Conservation (phyloP, 176 grass and related monocot genomes). For the Oryza australiensis region DNA sequence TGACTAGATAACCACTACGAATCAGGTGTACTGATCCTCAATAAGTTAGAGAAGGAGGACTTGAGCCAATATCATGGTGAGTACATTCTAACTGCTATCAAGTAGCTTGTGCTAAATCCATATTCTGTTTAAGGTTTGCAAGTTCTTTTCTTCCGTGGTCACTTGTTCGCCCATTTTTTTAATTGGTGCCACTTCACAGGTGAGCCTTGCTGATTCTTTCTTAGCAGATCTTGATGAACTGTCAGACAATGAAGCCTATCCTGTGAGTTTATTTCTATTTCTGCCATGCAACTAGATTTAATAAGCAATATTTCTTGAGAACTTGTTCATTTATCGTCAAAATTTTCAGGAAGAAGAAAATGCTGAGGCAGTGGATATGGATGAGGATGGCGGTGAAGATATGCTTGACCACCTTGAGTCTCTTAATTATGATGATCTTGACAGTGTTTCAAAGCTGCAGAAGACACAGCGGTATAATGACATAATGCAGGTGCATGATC, state of each 20-base stretch:
- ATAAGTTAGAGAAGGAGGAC: not conserved
- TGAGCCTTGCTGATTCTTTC: constrained; percentile 93
- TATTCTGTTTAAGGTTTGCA: not conserved
- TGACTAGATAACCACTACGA: not conserved
- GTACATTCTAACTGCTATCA: not conserved
- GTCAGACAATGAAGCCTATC: constrained; percentile 78
- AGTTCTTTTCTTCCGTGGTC: not conserved
- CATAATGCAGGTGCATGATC: constrained; percentile 59
- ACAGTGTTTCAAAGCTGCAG: constrained; percentile 71
- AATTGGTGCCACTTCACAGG: constrained; percentile 40
- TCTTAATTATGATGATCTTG: constrained; percentile 66
- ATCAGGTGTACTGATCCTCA: not conserved
- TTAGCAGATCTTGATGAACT: constrained; percentile 90
- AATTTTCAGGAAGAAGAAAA: constrained; percentile 56
- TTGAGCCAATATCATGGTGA: constrained; percentile 29
- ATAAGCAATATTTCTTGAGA: not conserved
- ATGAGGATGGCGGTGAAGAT: constrained; percentile 53
- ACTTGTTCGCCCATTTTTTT: not conserved
- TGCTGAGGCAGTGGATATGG: constrained; percentile 43
- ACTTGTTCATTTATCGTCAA: constrained; percentile 13
- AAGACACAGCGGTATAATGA: constrained; percentile 68
- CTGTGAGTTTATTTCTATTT: constrained; percentile 61
- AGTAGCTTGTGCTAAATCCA: too few relatives aligned
- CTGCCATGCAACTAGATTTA: not conserved
- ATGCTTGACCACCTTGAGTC: constrained; percentile 60